Percentiles rank a stretch among this genome's conserved stretches.
phyloP scores from a whole-genome alignment of 352 stramenopile genomes.

The Phytophthora pistaciae region DNA sequence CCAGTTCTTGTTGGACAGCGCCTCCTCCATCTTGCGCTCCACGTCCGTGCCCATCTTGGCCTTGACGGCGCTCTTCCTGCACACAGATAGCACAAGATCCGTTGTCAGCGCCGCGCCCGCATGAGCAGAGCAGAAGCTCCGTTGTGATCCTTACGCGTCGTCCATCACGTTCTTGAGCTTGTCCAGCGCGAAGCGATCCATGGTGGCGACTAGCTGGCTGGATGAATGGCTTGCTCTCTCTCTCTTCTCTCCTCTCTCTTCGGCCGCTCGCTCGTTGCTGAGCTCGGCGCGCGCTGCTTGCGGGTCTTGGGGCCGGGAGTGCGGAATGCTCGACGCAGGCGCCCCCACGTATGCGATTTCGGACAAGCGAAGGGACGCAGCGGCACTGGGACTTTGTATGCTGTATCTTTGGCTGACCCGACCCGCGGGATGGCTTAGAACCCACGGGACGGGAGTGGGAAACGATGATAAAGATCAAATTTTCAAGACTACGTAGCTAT shows the following conservation, averaged over 20 bases:
- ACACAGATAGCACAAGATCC: slow-evolving; percentile 16
- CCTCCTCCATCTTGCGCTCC: slow-evolving; percentile 93
- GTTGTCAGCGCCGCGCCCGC: background rate
- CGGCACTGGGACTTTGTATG: slow-evolving; percentile 38
- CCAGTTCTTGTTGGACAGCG: slow-evolving; percentile 99
- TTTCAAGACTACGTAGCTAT: no score
- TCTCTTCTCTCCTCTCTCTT: slow-evolving; percentile 4
- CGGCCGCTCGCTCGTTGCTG: background rate
- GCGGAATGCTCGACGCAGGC: background rate
- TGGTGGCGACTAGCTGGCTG: slow-evolving; percentile 23
- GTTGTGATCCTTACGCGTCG: slow-evolving; percentile 71
- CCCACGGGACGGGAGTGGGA: background rate
- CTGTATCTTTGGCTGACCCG: slow-evolving; percentile 9
- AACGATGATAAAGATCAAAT: no score
- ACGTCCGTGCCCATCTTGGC: slow-evolving; percentile 89
- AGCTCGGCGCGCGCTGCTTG: background rate
- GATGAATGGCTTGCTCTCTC: background rate
- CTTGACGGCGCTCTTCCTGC: slow-evolving; percentile 87
- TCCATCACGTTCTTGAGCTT: slow-evolving; percentile 91
- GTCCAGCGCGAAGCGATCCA: slow-evolving; percentile 89
- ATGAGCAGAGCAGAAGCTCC: background rate
- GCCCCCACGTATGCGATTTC: slow-evolving; percentile 29
- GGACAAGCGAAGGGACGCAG: slow-evolving; percentile 29
- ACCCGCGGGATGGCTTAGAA: background rate
- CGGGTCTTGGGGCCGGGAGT: slow-evolving; percentile 16